A percentile compares a stretch with the other conserved stretches of the same genome.
These are phyloP conservation scores for Cercophora sp. DNA, from an alignment of 495 filamentous ascomycete genomes.

Conservation along the genomic window DNA sequence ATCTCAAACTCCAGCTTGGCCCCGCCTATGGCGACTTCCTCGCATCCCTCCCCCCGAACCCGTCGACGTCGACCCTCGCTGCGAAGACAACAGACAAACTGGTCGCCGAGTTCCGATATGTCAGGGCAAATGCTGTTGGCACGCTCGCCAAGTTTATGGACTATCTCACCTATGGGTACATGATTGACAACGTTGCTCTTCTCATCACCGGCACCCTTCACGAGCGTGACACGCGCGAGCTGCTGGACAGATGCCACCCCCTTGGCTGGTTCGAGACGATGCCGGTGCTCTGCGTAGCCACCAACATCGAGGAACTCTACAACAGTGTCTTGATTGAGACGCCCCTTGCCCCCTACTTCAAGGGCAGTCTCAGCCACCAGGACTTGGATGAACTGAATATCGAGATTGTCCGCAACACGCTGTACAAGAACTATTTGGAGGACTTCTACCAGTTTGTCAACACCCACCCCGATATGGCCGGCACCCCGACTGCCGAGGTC, in stretches of 20 bases:
- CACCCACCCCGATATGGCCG: conserved; percentile 74
- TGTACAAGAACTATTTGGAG: conserved; percentile 99
- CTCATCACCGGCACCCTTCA: conserved; percentile 98
- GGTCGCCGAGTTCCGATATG: conserved; percentile 93
- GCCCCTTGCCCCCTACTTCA: conserved; percentile 94
- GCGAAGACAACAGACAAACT: conserved; percentile 97
- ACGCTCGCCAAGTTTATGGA: conserved; percentile 91
- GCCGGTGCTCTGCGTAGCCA: conserved; percentile 95
- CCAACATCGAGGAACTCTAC: conserved; percentile 97
- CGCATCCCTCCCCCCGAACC: conserved; percentile 87
- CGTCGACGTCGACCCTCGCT: conserved; percentile 91
- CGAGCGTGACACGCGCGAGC: conserved; percentile 93
- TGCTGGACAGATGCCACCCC: conserved; percentile 93
- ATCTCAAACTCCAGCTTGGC: conserved; percentile 94
- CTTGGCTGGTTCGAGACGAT: conserved; percentile 99
- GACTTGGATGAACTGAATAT: conserved; percentile 99
- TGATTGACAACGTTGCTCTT: conserved; percentile 99
- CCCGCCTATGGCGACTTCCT: conserved; percentile 98
- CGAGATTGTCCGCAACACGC: conserved; percentile 95
- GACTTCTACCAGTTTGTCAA: conserved; percentile 93
- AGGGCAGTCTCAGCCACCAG: conserved; percentile 86
- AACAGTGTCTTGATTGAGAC: conserved; percentile 97
- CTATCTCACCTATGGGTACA: conserved; percentile 97
- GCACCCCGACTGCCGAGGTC: conserved; percentile 85
- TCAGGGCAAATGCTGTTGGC: conserved; percentile 86